A percentile compares a stretch with the other conserved stretches of the same genome.
phyloP scores from a whole-genome alignment of 352 stramenopile species.

The Phytopythium cucurbitacearum region DNA sequence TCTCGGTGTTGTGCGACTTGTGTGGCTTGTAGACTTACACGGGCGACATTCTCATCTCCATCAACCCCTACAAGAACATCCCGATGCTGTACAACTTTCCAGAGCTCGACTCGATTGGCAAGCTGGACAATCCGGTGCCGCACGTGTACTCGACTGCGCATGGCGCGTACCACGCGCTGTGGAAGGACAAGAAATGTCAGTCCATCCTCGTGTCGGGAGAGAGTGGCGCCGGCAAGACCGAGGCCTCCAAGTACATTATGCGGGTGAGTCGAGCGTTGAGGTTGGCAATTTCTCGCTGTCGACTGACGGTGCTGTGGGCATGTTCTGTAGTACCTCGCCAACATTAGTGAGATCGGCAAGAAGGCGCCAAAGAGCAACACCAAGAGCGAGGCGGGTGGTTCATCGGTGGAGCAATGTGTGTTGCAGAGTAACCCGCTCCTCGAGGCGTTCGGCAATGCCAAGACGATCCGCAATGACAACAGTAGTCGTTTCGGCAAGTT shows the following conservation, averaged over 20 bases:
- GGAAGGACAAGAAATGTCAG: conserved; percentile 77
- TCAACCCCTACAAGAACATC: conserved; percentile 96
- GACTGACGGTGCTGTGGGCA: neutral
- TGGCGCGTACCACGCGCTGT: conserved; percentile 76
- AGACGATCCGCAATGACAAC: conserved; percentile 96
- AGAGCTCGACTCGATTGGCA: conserved; percentile 83
- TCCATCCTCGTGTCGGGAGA: conserved; percentile 86
- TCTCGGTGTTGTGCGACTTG: conserved; percentile 1
- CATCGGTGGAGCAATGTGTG: conserved; percentile 88
- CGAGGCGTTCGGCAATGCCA: conserved; percentile 92
- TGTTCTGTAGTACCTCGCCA: conserved; percentile 71
- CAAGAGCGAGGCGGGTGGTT: conserved; percentile 57
- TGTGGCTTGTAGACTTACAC: conserved; percentile 79
- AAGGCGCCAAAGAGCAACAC: conserved; percentile 58
- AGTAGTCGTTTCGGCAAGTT: conserved; percentile 96
- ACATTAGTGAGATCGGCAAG: conserved; percentile 89
- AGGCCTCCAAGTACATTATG: conserved; percentile 92
- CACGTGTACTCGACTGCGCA: conserved; percentile 86
- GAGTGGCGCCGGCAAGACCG: conserved; percentile 85
- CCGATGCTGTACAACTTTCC: conserved; percentile 90
- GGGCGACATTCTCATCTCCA: conserved; percentile 94
- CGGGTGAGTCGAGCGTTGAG: conserved; percentile 34
- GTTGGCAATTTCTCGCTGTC: neutral
- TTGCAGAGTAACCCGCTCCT: conserved; percentile 91
- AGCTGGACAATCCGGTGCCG: conserved; percentile 80